Percentiles rank a stretch among this genome's conserved stretches.
These are phyloP conservation scores for Infundibulicybe gibba DNA, from an alignment of 768 basidiomycete species.

Conservation along the genomic window DNA sequence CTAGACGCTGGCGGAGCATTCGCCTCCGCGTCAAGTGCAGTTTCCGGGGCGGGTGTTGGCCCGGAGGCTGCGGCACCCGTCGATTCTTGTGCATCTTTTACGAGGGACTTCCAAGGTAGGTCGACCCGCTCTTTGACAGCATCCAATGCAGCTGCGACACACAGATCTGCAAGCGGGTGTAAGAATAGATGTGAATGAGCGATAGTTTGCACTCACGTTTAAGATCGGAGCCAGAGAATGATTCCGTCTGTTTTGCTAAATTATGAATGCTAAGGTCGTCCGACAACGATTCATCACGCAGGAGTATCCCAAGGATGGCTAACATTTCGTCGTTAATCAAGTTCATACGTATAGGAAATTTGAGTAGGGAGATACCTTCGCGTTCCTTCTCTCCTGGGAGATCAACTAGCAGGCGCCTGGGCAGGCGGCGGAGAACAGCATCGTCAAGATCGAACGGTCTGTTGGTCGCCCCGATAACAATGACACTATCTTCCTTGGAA, in stretches of 20 bases:
- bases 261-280: constrained; percentile 56
- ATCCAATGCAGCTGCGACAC: constrained; percentile 89
- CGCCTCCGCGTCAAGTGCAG: not conserved
- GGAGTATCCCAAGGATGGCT: constrained; percentile 87
- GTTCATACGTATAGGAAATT: not conserved
- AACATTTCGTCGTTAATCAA: constrained; percentile 6
- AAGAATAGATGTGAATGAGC: constrained; percentile 7
- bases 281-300: constrained; percentile 75
- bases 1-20: constrained; percentile 1
- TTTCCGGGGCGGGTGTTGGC: constrained; percentile 8
- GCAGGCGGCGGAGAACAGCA: constrained; percentile 85
- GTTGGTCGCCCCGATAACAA: constrained; percentile 94
- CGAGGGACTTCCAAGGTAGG: constrained; percentile 62
- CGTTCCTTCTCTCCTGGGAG: constrained; percentile 85
- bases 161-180: constrained; percentile 60
- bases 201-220: constrained; percentile 64
- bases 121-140: constrained; percentile 83
- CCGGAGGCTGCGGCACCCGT: constrained; percentile 10
- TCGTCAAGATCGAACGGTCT: constrained; percentile 89
- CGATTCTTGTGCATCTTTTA: no score
- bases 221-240: constrained; percentile 91
- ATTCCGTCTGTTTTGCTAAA: constrained; percentile 72
- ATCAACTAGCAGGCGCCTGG: constrained; percentile 84
- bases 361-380: constrained; percentile 51
- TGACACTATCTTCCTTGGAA: constrained; percentile 73